Base-by-base conservation (phyloP, 2,329 filamentous ascomycete genomes). In the Cladosporium sp. region DNA sequence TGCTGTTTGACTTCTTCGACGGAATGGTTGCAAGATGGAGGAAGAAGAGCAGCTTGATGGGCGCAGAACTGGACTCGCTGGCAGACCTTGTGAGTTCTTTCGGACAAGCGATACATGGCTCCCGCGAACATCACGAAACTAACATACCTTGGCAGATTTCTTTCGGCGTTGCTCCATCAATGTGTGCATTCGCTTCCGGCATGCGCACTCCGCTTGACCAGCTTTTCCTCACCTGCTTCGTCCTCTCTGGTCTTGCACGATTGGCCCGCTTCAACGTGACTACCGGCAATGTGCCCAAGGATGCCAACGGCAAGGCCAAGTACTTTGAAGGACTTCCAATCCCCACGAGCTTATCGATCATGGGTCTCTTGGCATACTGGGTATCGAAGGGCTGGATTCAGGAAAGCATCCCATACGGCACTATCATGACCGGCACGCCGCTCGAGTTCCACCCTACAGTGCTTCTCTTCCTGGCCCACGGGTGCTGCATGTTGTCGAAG, bases 281-380 rank as follows among this genome's bases (percentile, higher is more conserved):
- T 11, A 92, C 94, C 38, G 83, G 87, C 37, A 86, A 88, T 66
- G 84, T 99, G 12, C 94, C 94, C 63, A 97, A 97, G 77, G 94
- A 99, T 73, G 88, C 86, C 51, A 85, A 84, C 0, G 94, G 94
- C 66, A 99, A 99, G 79, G 91, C 89, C 60, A 84, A 89, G 71
- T 99, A 96, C 78, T 99, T 99, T 67, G 94, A 99, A 77, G 94
- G 94, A 67, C 96, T 93, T 0, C 94, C 94, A 1, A 97, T 97
- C 69, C 94, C 94, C 1, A 97, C 92, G 3, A 92, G 89, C 22
- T 80, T 97, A 22, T 87, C 82, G 1, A 86, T 96, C 66, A 91
- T 90, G 62, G 85, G 82, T 14, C 69, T 96, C 59, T 96, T 97
- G 90, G 90, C 88, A 30, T 96, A 88, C 76, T 97, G 92, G 88